Evolutionary conservation across 345 rosid genomes (phyloP).

Genomic region (Eutrema yunnanense): DNA sequence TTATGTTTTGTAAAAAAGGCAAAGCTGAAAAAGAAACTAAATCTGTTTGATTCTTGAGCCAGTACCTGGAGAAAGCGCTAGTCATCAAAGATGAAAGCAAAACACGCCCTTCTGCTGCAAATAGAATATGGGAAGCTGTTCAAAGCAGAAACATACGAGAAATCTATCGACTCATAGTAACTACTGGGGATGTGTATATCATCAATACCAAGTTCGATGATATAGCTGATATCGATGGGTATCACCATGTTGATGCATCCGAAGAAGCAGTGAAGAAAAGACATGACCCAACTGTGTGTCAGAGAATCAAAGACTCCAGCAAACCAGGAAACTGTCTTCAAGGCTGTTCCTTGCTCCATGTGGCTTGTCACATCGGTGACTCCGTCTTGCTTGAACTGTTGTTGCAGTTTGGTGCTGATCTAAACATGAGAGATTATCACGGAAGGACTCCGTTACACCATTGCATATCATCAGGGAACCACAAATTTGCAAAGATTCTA

Average conservation of each 20-base stretch:
- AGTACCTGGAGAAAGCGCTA: constrained; percentile 75
- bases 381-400: constrained; percentile 71
- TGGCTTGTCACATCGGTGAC: constrained; percentile 63
- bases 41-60: constrained; percentile 15
- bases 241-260: constrained; percentile 38
- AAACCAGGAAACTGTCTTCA: constrained; percentile 67
- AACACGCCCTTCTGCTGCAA: constrained; percentile 26
- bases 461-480: constrained; percentile 57
- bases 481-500: constrained; percentile 65
- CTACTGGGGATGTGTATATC: constrained; percentile 37
- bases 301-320: constrained; percentile 49
- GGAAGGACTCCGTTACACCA: constrained; percentile 85
- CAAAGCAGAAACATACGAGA: constrained; percentile 56
- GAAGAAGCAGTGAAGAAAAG: constrained; percentile 28
- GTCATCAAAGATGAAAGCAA: constrained; percentile 39
- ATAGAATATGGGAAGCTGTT: constrained; percentile 75
- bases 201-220: constrained; percentile 61
- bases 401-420: constrained; percentile 76
- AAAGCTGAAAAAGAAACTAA: not conserved
- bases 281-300: constrained; percentile 51
- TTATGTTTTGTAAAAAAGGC: not conserved
- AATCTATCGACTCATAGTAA: constrained; percentile 63
- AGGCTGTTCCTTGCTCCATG: constrained; percentile 79
- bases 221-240: constrained; percentile 29
- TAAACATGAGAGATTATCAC: constrained; percentile 61